Base-by-base conservation (phyloP, 345 rosid species). In the Chamaenerion angustifolium region DNA sequence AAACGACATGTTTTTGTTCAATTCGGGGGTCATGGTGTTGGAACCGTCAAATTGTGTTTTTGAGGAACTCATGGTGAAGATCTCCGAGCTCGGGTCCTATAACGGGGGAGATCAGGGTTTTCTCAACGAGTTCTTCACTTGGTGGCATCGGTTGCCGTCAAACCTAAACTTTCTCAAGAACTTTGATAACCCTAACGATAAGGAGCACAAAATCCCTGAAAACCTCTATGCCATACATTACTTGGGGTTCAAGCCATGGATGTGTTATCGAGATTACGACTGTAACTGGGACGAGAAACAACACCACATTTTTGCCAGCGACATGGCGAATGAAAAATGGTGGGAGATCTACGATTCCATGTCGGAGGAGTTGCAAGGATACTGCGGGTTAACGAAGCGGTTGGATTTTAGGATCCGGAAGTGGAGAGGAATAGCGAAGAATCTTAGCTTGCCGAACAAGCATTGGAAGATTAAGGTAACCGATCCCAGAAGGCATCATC, bases 81-180 rank as follows among this genome's bases (percentile, higher is more conserved):
- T 64, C 1, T 46, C 48, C 6, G 58, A 60, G 46, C 18, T 86
- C 4, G 62, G 51, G 13, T 76, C 96, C 0, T 86, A 80, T 57
- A 92, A 86, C 1, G 96, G 93, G 0, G 96, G 96, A 2, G 98
- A 90, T 59, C 98, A 90, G 31, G 98, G 95, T 0, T 86, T 83
- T 25, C 73, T 86, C 4, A 86, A 86, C 19, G 95, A 90, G 60
- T 48, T 61, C 4, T 86, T 90, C 35, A 73, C 84, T 0, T 83
- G 95, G 95, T 86, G 96, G 94, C 98, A 90, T 14, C 65, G 98
- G 57, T 40, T 78, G 63, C 83, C 98, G 0, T 35, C 51, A 0
- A 73, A 53, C 2, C 56, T 79, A 11, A 90, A 90, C 56, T 52
- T 55, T 45, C 56, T 81, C 52, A 90, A 86, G 73, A 27, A 23